Conservation (phyloP, 2,329 filamentous ascomycete species). For the Cladosporium sp. region DNA sequence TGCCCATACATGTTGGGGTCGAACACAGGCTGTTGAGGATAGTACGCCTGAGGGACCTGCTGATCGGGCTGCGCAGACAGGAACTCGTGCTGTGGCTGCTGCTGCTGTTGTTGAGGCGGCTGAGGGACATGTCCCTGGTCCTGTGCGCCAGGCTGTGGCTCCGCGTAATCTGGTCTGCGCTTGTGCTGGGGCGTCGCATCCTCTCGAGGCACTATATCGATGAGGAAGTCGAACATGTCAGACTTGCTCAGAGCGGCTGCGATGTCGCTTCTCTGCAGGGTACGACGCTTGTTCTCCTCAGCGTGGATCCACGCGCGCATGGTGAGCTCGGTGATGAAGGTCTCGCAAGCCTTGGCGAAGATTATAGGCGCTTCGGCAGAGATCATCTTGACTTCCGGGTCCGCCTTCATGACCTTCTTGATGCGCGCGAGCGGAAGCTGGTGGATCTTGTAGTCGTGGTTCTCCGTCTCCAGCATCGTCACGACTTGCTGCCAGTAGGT, state of each 20-base stretch:
- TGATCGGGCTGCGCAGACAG: conserved; percentile 59
- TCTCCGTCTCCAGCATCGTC: conserved; percentile 89
- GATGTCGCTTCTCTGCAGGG: conserved; percentile 92
- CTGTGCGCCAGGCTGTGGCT: conserved; percentile 42
- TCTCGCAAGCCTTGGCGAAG: conserved; percentile 97
- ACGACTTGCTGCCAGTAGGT: conserved; percentile 99
- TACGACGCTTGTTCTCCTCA: conserved; percentile 97
- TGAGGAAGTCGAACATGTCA: conserved; percentile 99
- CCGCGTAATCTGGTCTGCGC: conserved; percentile 52
- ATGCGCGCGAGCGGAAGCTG: conserved; percentile 96
- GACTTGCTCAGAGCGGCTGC: conserved; percentile 93
- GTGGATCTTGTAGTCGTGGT: conserved; percentile 97
- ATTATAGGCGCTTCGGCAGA: conserved; percentile 96
- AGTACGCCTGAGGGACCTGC: conserved; percentile 74
- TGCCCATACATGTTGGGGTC: conserved; percentile 73
- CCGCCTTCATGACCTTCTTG: conserved; percentile 99
- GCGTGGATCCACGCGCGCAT: conserved; percentile 99
- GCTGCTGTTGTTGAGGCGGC: conserved; percentile 54
- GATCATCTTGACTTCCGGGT: conserved; percentile 99
- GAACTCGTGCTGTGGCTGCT: conserved; percentile 63
- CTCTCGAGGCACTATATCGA: conserved; percentile 96
- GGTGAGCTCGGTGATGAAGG: conserved; percentile 91
- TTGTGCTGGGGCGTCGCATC: conserved; percentile 86
- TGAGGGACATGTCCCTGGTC: conserved; percentile 34
- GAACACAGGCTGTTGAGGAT: conserved; percentile 70